phyloP scores from a whole-genome alignment of 192 early-diverging fungal genomes.

The Dissophora globulifera region DNA sequence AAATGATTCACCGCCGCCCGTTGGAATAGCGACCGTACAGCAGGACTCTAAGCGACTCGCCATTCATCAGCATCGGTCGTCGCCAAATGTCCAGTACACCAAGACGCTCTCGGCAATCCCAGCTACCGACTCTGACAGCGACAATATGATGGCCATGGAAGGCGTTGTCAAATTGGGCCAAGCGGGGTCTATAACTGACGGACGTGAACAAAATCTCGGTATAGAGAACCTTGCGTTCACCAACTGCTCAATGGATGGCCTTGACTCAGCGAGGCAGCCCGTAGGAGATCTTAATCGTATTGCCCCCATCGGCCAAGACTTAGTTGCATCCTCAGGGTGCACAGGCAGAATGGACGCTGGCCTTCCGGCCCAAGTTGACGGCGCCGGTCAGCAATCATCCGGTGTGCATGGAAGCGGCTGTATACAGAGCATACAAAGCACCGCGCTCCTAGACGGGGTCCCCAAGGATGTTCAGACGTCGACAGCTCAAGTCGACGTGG shows the following conservation, averaged over 20 bases:
- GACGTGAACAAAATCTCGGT: slow-evolving; percentile 4
- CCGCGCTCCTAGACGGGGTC: slow-evolving; percentile 4
- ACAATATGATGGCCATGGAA: slow-evolving; percentile 5
- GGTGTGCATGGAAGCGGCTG: slow-evolving; percentile 8
- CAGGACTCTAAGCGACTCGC: not conserved
- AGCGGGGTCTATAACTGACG: slow-evolving; percentile 14
- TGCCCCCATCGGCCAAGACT: slow-evolving; percentile 39
- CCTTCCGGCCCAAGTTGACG: not conserved
- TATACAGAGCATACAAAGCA: slow-evolving; percentile 19
- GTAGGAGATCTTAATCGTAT: slow-evolving; percentile 26
- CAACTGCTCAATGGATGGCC: slow-evolving; percentile 13
- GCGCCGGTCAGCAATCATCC: not conserved
- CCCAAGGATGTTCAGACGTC: not conserved
- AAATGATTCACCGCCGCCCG: not conserved
- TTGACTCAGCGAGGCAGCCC: slow-evolving; percentile 1
- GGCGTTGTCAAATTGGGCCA: not conserved
- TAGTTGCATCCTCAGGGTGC: slow-evolving; percentile 31
- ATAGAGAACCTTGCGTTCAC: slow-evolving; percentile 10
- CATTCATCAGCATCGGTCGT: slow-evolving; percentile 4
- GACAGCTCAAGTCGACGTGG: slow-evolving; percentile 2
- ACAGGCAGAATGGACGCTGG: slow-evolving; percentile 7
- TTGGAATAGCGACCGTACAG: slow-evolving; percentile 3
- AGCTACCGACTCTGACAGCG: slow-evolving; percentile 4
- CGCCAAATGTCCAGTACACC: slow-evolving; percentile 7
- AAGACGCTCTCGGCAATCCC: slow-evolving; percentile 31